Base-by-base conservation (phyloP, 352 stramenopile genomes). In the Phytophthora cactorum region DNA sequence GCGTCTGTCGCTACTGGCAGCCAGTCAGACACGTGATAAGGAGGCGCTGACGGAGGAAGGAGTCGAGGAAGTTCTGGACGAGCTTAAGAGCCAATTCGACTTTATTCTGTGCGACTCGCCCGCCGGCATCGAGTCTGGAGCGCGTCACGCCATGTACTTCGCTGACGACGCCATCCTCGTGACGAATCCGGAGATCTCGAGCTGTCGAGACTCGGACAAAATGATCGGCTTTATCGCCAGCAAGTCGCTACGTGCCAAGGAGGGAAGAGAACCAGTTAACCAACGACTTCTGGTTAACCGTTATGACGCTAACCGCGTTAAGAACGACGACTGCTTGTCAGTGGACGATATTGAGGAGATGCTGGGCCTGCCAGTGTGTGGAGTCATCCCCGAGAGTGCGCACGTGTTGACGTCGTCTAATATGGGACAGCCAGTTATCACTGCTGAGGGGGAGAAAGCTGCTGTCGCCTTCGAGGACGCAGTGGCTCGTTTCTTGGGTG, bases 201-300 rank as follows among this genome's bases (percentile, higher is more conserved):
- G 81, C 29, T 97, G 91, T 72, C 81, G 93, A 14, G 93, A 98
- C 78, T 96, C 91, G 65, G 93, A 98, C 80, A 98, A 98, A 75
- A 98, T 98, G 93, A 97, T 98, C 68, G 93, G 93, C 34, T 98
- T 98, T 68, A 97, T 98, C 59, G 82, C 88, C 52, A 95, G 85
- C 77, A 95, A 92, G 57, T 97, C 88, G 39, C 71, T 96, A 50
- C 77, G 91, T 6, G 90, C 93, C 8, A 86, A 97, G 53, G 81
- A 96, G 59, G 77, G 78, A 31, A 81, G 88, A 41, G 70, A 81
- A 34, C 79, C 87, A 0, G 92, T 98, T 8, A 78, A 79, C 15
- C 88, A 97, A 76, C 84, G 78, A 2, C 68, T 98, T 59, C 81
- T 98, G 34, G 93, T 98, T 62, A 98, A 96, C 61, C 82, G 93